phyloP scores from a whole-genome alignment of 176 grass and related monocot species.

The Ananas comosus region DNA sequence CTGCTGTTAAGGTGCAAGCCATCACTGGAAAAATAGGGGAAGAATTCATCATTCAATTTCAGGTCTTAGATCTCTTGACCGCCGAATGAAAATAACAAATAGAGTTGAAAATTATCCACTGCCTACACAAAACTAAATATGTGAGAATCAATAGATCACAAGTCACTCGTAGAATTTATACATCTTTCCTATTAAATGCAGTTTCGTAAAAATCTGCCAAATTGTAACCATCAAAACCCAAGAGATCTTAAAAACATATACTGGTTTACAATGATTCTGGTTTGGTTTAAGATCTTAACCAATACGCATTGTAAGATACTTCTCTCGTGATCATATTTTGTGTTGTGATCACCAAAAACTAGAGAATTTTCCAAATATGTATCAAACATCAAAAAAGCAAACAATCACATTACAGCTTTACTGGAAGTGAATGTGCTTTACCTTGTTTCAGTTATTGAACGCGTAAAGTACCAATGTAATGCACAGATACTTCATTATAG shows the following conservation, averaged over 20 bases:
- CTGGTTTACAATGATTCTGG: neutral
- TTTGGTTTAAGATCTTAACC: too few species aligned
- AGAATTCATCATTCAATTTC: neutral
- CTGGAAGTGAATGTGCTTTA: too few species aligned
- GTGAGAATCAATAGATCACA: neutral
- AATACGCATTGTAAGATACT: too few species aligned
- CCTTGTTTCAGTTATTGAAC: too few species aligned
- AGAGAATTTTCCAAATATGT: too few species aligned
- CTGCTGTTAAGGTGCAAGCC: constrained; percentile 67
- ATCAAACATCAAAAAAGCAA: too few species aligned
- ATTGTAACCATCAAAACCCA: neutral
- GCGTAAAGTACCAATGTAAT: too few species aligned
- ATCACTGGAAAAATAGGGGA: constrained; percentile 44
- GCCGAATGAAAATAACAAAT: too few species aligned
- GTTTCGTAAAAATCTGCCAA: neutral
- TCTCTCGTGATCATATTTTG: too few species aligned
- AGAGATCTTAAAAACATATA: neutral
- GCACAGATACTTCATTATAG: too few species aligned
- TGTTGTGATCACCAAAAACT: too few species aligned
- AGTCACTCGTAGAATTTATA: neutral
- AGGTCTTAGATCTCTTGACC: neutral
- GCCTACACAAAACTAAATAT: neutral
- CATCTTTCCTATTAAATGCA: neutral
- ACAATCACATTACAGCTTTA: too few species aligned
- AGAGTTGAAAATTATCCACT: neutral